Evolutionary conservation across 1,139 yeast species (phyloP).

Genomic region (Geotrichum phurueaensis): DNA sequence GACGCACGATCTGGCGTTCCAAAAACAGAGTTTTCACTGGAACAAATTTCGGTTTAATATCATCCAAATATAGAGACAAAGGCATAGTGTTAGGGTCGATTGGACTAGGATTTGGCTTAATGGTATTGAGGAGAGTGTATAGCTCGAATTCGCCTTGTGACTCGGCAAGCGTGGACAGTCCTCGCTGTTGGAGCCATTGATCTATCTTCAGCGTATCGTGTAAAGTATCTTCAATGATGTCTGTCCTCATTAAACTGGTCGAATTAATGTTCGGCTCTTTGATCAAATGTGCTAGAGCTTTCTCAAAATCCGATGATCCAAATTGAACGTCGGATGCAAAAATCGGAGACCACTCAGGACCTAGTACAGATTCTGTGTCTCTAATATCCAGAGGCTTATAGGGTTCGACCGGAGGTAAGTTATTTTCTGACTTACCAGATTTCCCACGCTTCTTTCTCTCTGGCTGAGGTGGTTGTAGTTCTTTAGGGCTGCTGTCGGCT

Average conservation of each 20-base stretch:
- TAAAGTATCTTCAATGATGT: slow-evolving; percentile 52
- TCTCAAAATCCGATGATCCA: slow-evolving; percentile 48
- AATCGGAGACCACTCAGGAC: slow-evolving; percentile 53
- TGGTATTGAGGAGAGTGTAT: slow-evolving; percentile 9
- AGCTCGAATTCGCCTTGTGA: not conserved
- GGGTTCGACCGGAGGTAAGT: slow-evolving; percentile 2
- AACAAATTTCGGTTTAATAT: slow-evolving; percentile 46
- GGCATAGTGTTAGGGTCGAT: slow-evolving; percentile 23
- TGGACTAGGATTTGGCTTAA: not conserved
- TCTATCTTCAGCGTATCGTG: slow-evolving; percentile 9
- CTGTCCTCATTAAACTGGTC: slow-evolving; percentile 84
- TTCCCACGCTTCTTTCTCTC: not conserved
- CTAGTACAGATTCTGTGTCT: slow-evolving; percentile 45
- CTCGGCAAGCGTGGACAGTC: slow-evolving; percentile 4
- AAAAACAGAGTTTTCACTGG: slow-evolving; percentile 41
- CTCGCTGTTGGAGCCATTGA: slow-evolving; percentile 12
- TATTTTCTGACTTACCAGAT: slow-evolving; percentile 4
- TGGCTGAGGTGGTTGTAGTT: not conserved
- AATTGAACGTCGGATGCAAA: slow-evolving; percentile 33
- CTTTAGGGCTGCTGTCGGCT: not conserved
- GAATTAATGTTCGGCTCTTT: slow-evolving; percentile 88
- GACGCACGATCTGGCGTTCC: slow-evolving; percentile 55
- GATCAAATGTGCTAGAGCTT: slow-evolving; percentile 76
- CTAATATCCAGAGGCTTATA: slow-evolving; percentile 27
- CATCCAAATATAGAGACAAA: slow-evolving; percentile 45